Evolutionary conservation across 2,329 filamentous ascomycete genomes (phyloP).

Genomic region (Rugonectria rugulosa): DNA sequence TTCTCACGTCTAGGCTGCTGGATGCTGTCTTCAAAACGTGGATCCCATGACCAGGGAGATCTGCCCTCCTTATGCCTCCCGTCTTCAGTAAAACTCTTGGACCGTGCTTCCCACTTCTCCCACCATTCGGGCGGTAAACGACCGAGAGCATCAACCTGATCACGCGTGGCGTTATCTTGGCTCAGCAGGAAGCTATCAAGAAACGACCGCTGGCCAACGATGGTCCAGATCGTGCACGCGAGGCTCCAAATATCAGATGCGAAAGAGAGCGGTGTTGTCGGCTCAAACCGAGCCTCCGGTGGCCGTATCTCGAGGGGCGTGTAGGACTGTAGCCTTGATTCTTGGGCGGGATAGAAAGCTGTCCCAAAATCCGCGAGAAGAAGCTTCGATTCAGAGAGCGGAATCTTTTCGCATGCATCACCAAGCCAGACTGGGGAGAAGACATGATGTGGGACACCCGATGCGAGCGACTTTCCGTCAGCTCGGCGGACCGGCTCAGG

Average conservation of each 20-base stretch:
- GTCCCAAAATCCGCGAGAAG: constrained; percentile 45
- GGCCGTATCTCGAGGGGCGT: constrained; percentile 40
- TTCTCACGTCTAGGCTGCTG: constrained; percentile 6
- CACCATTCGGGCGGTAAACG: constrained; percentile 25
- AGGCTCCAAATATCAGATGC: constrained; percentile 51
- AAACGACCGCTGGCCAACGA: constrained; percentile 37
- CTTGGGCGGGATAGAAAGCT: constrained; percentile 39
- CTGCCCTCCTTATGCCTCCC: not conserved
- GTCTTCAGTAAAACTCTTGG: constrained; percentile 13
- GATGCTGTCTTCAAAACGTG: constrained; percentile 11
- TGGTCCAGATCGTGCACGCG: constrained; percentile 44
- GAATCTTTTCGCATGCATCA: constrained; percentile 39
- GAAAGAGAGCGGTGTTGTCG: constrained; percentile 42
- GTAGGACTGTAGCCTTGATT: constrained; percentile 35
- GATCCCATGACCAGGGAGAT: not conserved
- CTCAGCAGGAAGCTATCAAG: constrained; percentile 13
- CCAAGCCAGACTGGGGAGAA: constrained; percentile 44
- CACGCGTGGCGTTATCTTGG: constrained; percentile 19
- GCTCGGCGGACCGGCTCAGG: constrained; percentile 26
- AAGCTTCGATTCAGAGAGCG: constrained; percentile 29
- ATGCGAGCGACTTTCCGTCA: constrained; percentile 22
- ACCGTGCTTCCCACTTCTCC: constrained; percentile 24
- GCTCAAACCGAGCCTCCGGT: constrained; percentile 46
- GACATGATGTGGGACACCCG: constrained; percentile 40
- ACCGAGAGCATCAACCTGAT: constrained; percentile 30